Conservation (phyloP, 257 asterid genomes). For the Solanum neorickii region DNA sequence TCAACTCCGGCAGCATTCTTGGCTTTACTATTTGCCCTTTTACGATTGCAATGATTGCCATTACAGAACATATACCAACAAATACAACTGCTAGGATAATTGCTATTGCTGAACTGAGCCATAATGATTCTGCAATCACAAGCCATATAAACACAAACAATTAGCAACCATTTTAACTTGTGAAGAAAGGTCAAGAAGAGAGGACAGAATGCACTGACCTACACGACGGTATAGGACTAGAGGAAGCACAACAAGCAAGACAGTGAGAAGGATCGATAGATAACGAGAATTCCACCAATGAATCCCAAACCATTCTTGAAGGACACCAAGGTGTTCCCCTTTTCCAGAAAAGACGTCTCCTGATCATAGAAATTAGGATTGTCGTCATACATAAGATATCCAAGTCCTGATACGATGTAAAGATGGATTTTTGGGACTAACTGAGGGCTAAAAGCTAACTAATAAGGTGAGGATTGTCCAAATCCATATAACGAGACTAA, state of each 20-base stretch:
- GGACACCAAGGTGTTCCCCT: slow-evolving; percentile 66
- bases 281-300: slow-evolving; percentile 92
- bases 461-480: background rate
- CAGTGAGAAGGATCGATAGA: slow-evolving; percentile 47
- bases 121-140: slow-evolving; percentile 55
- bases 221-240: slow-evolving; percentile 74
- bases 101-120: slow-evolving; percentile 59
- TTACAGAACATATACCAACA: slow-evolving; percentile 68
- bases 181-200: background rate
- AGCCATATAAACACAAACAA: background rate
- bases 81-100: slow-evolving; percentile 42
- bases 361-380: slow-evolving; percentile 5
- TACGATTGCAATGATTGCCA: slow-evolving; percentile 32
- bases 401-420: background rate
- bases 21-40: background rate
- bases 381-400: background rate
- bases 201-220: slow-evolving; percentile 27
- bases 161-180: background rate
- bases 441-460: background rate
- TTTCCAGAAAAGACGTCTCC: slow-evolving; percentile 91
- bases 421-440: background rate
- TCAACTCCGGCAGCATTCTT: background rate
- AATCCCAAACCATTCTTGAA: slow-evolving; percentile 88
- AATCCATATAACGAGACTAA: background rate
- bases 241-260: slow-evolving; percentile 57